Percentiles rank a stretch among this genome's conserved stretches.
These are phyloP conservation scores for Russula sp. DNA, from an alignment of 768 basidiomycete genomes.

Conservation along the genomic window DNA sequence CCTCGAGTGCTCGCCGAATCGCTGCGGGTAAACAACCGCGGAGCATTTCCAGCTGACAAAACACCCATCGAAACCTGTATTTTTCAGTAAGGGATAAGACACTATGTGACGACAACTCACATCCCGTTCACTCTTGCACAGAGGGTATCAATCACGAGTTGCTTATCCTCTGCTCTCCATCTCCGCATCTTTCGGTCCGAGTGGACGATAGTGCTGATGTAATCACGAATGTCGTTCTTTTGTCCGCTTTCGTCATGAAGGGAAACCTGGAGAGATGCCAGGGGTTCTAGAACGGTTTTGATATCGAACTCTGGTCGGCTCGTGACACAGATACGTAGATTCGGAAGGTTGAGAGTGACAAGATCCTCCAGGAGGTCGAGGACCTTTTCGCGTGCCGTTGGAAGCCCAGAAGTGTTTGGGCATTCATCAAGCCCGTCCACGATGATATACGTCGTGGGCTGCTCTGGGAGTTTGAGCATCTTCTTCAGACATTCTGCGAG, in stretches of 20 bases:
- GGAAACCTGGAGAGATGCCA: not conserved
- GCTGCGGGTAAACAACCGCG: not conserved
- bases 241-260: not conserved
- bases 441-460: not conserved
- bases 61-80: slow-evolving; percentile 7
- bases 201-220: not conserved
- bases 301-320: slow-evolving; percentile 7
- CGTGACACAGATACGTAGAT: slow-evolving; percentile 1
- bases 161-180: not conserved
- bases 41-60: slow-evolving; percentile 4
- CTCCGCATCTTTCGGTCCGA: not conserved
- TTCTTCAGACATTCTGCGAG: not conserved
- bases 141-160: not conserved
- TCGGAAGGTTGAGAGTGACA: not conserved
- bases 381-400: not conserved
- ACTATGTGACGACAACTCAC: not conserved
- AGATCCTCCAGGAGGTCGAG: not conserved
- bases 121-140: slow-evolving; percentile 1
- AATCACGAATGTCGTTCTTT: not conserved
- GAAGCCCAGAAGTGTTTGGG: not conserved
- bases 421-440: slow-evolving; percentile 12
- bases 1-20: not conserved
- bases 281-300: not conserved
- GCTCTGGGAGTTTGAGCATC: not conserved
- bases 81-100: not conserved